phyloP scores from a whole-genome alignment of 2,329 filamentous ascomycete genomes.

The Harringtonia aguacate region DNA sequence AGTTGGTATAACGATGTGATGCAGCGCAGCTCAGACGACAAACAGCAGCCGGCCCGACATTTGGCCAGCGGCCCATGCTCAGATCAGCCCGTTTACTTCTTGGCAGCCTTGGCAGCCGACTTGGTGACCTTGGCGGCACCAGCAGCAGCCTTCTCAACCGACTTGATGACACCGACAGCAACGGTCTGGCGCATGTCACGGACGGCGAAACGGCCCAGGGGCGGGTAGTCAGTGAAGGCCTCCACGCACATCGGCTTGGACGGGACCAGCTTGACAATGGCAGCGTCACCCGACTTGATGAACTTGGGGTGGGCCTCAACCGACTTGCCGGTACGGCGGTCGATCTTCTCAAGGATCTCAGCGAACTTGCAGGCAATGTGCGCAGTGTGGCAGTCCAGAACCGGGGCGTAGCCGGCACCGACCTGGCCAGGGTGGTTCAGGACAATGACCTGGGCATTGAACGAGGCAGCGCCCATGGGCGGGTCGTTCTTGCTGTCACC shows the following conservation, averaged over 20 bases:
- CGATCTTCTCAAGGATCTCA: constrained; percentile 99
- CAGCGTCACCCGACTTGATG: constrained; percentile 99
- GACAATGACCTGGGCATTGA: constrained; percentile 99
- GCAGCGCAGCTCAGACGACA: neutral
- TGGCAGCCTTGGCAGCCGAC: constrained; percentile 62
- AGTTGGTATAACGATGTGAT: neutral
- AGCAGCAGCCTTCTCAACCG: constrained; percentile 54
- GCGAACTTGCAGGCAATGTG: constrained; percentile 99
- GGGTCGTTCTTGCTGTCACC: constrained; percentile 99
- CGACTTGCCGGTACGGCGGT: constrained; percentile 98
- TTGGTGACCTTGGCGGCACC: constrained; percentile 57
- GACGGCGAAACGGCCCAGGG: constrained; percentile 99
- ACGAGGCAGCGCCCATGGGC: constrained; percentile 75
- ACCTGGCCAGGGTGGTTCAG: constrained; percentile 99
- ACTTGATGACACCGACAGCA: constrained; percentile 92
- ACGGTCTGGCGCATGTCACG: constrained; percentile 94
- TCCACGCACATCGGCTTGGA: constrained; percentile 99
- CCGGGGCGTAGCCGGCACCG: constrained; percentile 96
- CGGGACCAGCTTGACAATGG: constrained; percentile 99
- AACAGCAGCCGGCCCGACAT: constrained; percentile 3
- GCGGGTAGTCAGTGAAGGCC: constrained; percentile 99
- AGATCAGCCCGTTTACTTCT: constrained; percentile 49
- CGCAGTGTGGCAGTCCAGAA: constrained; percentile 99
- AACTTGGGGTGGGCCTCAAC: constrained; percentile 91
- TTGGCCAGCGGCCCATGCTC: constrained; percentile 5